Evolutionary conservation across 192 early-diverging fungal species (phyloP).

Genomic region (Ambispora gerdemannii): DNA sequence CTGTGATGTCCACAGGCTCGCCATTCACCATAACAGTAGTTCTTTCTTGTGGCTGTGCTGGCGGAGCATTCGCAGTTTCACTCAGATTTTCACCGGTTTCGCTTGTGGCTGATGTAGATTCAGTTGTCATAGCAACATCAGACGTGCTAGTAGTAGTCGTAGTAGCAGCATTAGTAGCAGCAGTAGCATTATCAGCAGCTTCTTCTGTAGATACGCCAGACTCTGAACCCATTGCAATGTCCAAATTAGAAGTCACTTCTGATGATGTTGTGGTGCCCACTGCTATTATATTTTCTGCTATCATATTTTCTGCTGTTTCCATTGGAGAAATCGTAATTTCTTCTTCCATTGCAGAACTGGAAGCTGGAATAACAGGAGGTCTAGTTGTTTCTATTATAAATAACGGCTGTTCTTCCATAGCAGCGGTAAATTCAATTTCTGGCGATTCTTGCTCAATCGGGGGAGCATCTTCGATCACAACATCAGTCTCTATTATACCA

Average conservation of each 20-base stretch:
- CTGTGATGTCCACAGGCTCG: constrained; percentile 80
- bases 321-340: not conserved
- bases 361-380: not conserved
- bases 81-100: constrained; percentile 19
- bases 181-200: no score
- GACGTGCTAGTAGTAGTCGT: not conserved
- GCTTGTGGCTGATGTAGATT: constrained; percentile 32
- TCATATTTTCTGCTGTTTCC: not conserved
- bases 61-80: constrained; percentile 4
- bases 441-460: constrained; percentile 33
- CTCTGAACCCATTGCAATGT: not conserved
- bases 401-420: constrained; percentile 12
- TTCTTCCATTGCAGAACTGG: not conserved
- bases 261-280: not conserved
- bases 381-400: not conserved
- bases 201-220: no score
- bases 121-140: not conserved
- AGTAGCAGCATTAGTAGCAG: constrained; percentile 16
- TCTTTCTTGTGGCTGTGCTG: constrained; percentile 34
- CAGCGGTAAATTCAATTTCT: constrained; percentile 27
- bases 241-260: not conserved
- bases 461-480: constrained; percentile 33
- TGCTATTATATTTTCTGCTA: not conserved
- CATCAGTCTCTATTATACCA: constrained; percentile 35
- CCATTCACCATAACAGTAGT: constrained; percentile 76